Evolutionary conservation across 306 rosid species (phyloP), one percentile per base, ranked within the genome.

Genomic region (Lithocarpus polystachyus): DNA sequence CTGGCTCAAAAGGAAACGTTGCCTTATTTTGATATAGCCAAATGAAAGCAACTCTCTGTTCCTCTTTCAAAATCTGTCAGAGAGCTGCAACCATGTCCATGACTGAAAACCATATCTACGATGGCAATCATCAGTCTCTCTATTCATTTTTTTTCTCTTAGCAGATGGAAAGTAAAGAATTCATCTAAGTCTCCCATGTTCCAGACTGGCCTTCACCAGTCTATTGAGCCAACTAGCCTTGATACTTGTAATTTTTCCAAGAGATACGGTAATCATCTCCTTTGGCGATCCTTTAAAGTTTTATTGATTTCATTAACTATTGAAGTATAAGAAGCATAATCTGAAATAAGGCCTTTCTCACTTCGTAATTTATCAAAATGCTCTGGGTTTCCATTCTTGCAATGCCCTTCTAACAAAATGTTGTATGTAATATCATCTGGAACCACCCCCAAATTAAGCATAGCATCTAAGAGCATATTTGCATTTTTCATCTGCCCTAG

Each of bases 401-500:
- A 84, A 68, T 94, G 94, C 14, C 98, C 98, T 68, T 94, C 97
- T 19, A 94, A 78, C 43, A 94, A 85, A 89, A 88, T 94, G 81
- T 90, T 92, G 79, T 71, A 94, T 11, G 98, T 92, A 53, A 94
- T 92, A 72, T 94, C 97, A 79, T 94, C 92, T 2, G 98, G 97
- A 79, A 80, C 89, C 82, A 92, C 90, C 73, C 94, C 96, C 80
- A 90, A 62, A 77, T 90, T 92, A 69, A 90, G 89, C 98, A 94
- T 94, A 67, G 96, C 94, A 77, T 90, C 88, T 73, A 94, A 85
- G 52, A 94, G 86, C 97, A 89, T 90, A 68, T 80, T 52, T 6
- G 98, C 98, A 87, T 94, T 94, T 85, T 88, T 94, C 96, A 94
- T 86, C 93, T 94, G 98, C 74, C 98, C 98, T 84, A 82, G 89